Conservation (phyloP, 2,329 filamentous ascomycete genomes). For the Trichophyton simii region DNA sequence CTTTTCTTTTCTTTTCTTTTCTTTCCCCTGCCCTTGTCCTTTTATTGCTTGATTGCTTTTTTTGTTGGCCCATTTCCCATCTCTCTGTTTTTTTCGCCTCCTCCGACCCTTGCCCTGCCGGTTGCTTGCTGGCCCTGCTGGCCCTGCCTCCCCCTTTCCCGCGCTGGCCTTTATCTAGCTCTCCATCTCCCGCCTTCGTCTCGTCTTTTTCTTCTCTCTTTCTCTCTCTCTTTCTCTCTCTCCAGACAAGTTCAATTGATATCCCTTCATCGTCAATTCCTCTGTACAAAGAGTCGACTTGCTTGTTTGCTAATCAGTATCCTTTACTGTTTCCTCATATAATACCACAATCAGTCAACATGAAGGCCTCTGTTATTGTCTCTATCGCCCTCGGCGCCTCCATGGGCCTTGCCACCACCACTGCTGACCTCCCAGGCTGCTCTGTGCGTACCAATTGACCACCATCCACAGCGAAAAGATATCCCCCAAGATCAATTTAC, state of each 20-base stretch:
- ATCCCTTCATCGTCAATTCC: neutral
- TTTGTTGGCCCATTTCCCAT: neutral
- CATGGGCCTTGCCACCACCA: conserved; percentile 12
- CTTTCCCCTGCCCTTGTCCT: neutral
- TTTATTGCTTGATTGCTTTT: neutral
- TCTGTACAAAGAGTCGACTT: neutral
- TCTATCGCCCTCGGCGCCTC: conserved; percentile 15
- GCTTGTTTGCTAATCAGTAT: too few relatives aligned
- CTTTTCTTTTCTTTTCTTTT: neutral
- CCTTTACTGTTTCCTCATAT: neutral
- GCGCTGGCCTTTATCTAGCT: neutral
- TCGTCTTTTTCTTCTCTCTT: neutral
- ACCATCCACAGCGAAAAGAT: too few relatives aligned
- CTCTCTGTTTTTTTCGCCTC: neutral
- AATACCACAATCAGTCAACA: conserved; percentile 11
- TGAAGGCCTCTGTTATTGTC: conserved; percentile 18
- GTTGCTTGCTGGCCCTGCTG: neutral
- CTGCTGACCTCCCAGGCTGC: conserved; percentile 15
- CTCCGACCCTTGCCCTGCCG: too few relatives aligned
- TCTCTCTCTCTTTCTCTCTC: neutral
- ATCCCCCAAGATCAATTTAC: neutral
- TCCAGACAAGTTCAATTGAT: neutral
- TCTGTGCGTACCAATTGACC: conserved; percentile 16
- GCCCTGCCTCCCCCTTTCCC: neutral
- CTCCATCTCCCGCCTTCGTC: neutral